Base-by-base conservation (phyloP, 2,329 filamentous ascomycete species). In the Cryphonectria japonica region DNA sequence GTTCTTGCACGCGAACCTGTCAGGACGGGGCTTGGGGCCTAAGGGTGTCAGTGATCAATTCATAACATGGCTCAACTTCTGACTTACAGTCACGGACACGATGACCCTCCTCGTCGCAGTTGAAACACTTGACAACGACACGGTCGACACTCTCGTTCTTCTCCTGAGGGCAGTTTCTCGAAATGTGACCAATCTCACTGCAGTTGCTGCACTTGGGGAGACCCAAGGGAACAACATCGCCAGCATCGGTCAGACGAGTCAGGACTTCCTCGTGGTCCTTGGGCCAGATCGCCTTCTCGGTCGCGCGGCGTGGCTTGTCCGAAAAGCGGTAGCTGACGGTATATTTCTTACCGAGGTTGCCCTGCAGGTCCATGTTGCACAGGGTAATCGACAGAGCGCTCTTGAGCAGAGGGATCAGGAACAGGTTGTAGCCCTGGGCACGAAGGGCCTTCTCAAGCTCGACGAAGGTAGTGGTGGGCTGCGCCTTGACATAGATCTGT, bases 331-430 rank as follows among this genome's bases (percentile, higher is more conserved):
- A 89, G 0, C 87, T 87, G 66, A 93, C 83, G 0, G 86, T 86
- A 75, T 86, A 93, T 77, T 89, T 89, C 79, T 89, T 89, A 70
- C 86, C 86, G 29, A 91, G 82, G 72, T 91, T 88, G 6, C 91
- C 91, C 76, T 93, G 90, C 1, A 93, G 82, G 74, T 93, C 90
- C 88, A 93, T 91, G 79, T 92, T 91, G 72, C 89, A 92, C 74
- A 90, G 86, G 6, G 89, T 88, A 1, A 81, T 77, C 0, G 84
- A 77, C 41, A 92, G 79, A 7, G 84, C 78, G 46, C 86, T 80
- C 74, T 87, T 86, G 82, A 92, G 87, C 7, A 87, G 79, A 7
- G 88, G 88, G 74, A 93, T 91, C 68, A 93, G 80, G 80, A 85
- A 91, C 19, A 92, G 80, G 3, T 80, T 80, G 71, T 92, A 83